phyloP scores from a whole-genome alignment of 495 filamentous ascomycete species.

The Lasiosphaeris hirsuta region DNA sequence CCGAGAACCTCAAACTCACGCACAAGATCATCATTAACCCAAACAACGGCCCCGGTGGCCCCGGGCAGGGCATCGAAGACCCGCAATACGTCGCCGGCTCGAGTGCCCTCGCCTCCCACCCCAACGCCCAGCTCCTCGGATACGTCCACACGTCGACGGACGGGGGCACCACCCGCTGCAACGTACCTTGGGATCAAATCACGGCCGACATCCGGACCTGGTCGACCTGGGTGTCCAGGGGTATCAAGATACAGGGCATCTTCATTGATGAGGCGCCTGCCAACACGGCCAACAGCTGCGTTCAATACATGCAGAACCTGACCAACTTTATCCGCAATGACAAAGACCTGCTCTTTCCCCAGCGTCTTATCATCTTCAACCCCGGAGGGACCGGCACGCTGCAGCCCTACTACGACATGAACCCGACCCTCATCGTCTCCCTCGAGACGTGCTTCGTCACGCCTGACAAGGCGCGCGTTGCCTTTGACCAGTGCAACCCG shows the following conservation, averaged over 20 bases:
- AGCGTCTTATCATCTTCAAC: slow-evolving; percentile 15
- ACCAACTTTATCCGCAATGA: slow-evolving; percentile 4
- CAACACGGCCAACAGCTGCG: slow-evolving; percentile 13
- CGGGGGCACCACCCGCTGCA: slow-evolving; percentile 14
- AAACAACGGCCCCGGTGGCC: slow-evolving; percentile 40
- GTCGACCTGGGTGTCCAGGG: slow-evolving; percentile 36
- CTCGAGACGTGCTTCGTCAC: slow-evolving; percentile 17
- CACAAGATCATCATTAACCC: slow-evolving; percentile 50
- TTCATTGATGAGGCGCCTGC: slow-evolving; percentile 25
- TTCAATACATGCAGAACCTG: slow-evolving; percentile 14
- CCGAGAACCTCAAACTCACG: slow-evolving; percentile 31
- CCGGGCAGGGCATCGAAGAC: slow-evolving; percentile 17
- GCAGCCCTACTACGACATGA: slow-evolving; percentile 12
- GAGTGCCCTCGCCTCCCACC: slow-evolving; percentile 37
- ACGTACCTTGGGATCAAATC: slow-evolving; percentile 28
- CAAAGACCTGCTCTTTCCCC: not conserved
- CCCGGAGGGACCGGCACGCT: slow-evolving; percentile 11
- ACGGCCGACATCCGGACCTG: slow-evolving; percentile 41
- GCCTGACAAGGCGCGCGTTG: not conserved
- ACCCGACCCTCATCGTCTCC: slow-evolving; percentile 8
- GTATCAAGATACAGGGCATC: slow-evolving; percentile 24
- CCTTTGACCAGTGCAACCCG: slow-evolving; percentile 7
- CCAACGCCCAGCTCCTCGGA: slow-evolving; percentile 46
- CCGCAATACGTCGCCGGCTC: slow-evolving; percentile 33
- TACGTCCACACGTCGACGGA: slow-evolving; percentile 45